Percentiles rank a stretch among this genome's conserved stretches.
These are phyloP conservation scores for Neonectria sp. DNA, from an alignment of 2,329 filamentous ascomycete genomes.

Conservation along the genomic window DNA sequence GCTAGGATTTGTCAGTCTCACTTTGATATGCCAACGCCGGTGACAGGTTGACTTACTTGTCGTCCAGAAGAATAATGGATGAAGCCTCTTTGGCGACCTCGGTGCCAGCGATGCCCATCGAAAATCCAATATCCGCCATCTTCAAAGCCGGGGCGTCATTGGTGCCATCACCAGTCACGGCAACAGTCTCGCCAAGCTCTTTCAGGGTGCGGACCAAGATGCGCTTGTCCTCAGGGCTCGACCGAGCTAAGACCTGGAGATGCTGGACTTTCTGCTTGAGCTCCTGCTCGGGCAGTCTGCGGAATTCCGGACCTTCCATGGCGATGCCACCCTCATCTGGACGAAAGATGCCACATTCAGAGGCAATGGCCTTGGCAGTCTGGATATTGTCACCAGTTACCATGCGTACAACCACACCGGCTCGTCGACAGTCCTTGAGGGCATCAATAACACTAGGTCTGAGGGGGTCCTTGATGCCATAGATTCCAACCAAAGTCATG, in stretches of 20 bases:
- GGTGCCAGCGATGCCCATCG: constrained; percentile 76
- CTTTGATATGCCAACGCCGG: not conserved
- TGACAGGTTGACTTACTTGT: constrained; percentile 58
- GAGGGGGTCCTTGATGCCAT: constrained; percentile 79
- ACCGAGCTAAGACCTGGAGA: constrained; percentile 75
- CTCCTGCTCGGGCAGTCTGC: constrained; percentile 67
- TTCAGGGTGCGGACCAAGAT: constrained; percentile 75
- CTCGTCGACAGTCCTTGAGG: constrained; percentile 74
- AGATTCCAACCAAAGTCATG: constrained; percentile 61
- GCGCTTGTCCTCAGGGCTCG: constrained; percentile 77
- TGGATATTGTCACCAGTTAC: constrained; percentile 67
- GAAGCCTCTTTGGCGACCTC: constrained; percentile 76
- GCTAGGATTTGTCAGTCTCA: constrained; percentile 36
- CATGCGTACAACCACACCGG: constrained; percentile 78
- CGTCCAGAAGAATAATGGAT: constrained; percentile 73
- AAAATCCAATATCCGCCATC: constrained; percentile 74
- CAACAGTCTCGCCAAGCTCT: constrained; percentile 72
- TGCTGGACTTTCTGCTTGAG: constrained; percentile 70
- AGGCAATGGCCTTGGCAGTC: constrained; percentile 61
- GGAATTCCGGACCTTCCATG: constrained; percentile 70
- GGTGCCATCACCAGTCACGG: constrained; percentile 74
- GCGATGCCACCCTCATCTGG: constrained; percentile 76
- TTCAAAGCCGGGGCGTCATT: constrained; percentile 74
- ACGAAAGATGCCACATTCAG: constrained; percentile 59
- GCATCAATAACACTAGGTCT: constrained; percentile 74